phyloP scores from a whole-genome alignment of 2,329 filamentous ascomycete species.

The Xylaria sp. region DNA sequence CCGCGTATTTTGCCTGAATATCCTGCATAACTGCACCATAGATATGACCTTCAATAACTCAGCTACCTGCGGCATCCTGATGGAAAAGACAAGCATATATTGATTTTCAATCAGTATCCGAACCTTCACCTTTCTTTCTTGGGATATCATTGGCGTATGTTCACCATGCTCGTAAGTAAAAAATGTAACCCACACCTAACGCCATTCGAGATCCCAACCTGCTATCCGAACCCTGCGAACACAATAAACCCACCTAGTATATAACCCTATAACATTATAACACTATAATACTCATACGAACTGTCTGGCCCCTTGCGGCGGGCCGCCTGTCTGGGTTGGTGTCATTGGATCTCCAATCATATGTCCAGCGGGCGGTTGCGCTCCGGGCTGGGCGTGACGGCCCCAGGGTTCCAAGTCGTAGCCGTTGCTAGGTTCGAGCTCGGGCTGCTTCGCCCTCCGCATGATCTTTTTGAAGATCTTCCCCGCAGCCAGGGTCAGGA shows the following conservation, averaged over 20 bases:
- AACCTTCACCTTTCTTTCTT: neutral
- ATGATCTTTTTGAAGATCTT: constrained; percentile 49
- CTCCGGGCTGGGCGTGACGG: constrained; percentile 9
- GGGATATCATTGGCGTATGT: neutral
- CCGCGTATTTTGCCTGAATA: constrained; percentile 36
- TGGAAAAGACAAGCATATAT: too few relatives aligned
- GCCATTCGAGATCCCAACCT: neutral
- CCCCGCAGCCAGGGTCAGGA: constrained; percentile 53
- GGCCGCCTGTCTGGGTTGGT: constrained; percentile 31
- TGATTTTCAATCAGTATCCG: neutral
- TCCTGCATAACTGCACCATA: constrained; percentile 20
- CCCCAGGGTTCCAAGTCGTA: constrained; percentile 48
- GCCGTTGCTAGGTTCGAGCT: constrained; percentile 33
- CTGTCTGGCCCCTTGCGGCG: constrained; percentile 27
- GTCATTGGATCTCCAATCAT: constrained; percentile 20
- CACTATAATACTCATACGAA: constrained; percentile 19
- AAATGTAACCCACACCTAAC: constrained; percentile 7
- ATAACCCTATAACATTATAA: neutral
- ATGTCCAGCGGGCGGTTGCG: constrained; percentile 9
- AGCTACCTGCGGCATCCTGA: neutral
- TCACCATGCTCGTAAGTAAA: neutral
- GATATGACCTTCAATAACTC: constrained; percentile 3
- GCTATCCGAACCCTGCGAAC: neutral
- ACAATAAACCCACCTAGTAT: neutral
- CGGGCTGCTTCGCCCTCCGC: constrained; percentile 46